Conservation (phyloP, 2,329 filamentous ascomycete genomes). For the Sordariomycetes sp. region DNA sequence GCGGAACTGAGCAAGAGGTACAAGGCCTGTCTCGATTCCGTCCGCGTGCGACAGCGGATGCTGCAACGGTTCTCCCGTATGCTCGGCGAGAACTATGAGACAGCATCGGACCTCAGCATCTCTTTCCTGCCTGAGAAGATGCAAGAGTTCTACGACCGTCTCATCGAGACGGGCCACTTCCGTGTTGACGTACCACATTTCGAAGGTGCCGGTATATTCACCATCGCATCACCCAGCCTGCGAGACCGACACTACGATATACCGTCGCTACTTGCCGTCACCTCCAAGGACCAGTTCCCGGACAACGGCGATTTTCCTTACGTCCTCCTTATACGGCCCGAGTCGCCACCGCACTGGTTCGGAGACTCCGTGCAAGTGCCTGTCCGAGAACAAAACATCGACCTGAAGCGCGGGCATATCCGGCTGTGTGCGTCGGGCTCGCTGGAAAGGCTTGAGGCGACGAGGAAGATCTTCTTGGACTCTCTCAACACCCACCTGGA, state of each 20-base stretch:
- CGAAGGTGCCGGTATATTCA: conserved; percentile 65
- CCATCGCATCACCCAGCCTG: conserved; percentile 76
- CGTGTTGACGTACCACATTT: conserved; percentile 63
- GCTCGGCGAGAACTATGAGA: conserved; percentile 88
- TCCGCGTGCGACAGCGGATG: conserved; percentile 91
- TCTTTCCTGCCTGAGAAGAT: conserved; percentile 57
- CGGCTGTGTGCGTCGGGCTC: conserved; percentile 84
- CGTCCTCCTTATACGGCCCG: conserved; percentile 73
- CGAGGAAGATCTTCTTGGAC: conserved; percentile 67
- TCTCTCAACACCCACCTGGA: conserved; percentile 78
- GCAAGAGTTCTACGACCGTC: conserved; percentile 67
- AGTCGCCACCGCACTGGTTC: conserved; percentile 70
- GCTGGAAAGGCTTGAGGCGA: conserved; percentile 64
- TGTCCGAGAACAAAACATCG: conserved; percentile 67
- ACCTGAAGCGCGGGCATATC: conserved; percentile 77
- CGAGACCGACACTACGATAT: conserved; percentile 70
- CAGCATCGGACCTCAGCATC: conserved; percentile 90
- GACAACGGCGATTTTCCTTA: conserved; percentile 77
- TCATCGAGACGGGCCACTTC: conserved; percentile 78
- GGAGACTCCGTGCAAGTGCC: conserved; percentile 63
- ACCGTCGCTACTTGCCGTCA: conserved; percentile 70
- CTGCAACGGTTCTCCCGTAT: conserved; percentile 90
- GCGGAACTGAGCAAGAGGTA: conserved; percentile 94
- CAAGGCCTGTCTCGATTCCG: conserved; percentile 89
- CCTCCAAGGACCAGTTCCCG: conserved; percentile 40